Conservation (phyloP, 768 basidiomycete genomes). For the Podaxis mareebaensis region DNA sequence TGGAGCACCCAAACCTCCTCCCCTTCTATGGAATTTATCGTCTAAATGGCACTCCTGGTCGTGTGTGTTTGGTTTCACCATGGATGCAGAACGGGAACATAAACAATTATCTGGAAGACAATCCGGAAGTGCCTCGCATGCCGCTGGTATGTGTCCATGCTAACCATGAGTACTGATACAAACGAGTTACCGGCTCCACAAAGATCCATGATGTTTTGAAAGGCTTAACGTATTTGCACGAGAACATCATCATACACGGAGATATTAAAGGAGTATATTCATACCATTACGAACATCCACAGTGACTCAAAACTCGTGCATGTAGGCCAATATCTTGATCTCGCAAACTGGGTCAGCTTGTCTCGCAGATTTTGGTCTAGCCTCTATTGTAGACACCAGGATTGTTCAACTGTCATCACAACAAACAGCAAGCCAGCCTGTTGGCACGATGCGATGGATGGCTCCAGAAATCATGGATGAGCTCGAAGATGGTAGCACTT, state of each 20-base stretch:
- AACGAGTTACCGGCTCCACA: not conserved
- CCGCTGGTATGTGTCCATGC: not conserved
- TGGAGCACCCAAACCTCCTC: slow-evolving; percentile 13
- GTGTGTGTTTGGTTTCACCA: slow-evolving; percentile 16
- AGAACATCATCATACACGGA: slow-evolving; percentile 18
- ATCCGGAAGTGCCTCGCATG: not conserved
- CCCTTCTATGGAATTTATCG: slow-evolving; percentile 19
- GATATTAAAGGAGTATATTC: slow-evolving; percentile 23
- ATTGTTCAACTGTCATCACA: not conserved
- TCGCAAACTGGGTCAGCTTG: not conserved
- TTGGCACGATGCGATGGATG: not conserved
- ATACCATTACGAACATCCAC: not conserved
- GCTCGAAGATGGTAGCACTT: not conserved
- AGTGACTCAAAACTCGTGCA: not conserved
- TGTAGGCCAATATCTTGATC: not conserved
- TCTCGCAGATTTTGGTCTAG: slow-evolving; percentile 6
- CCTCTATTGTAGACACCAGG: slow-evolving; percentile 1
- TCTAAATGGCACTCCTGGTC: not conserved
- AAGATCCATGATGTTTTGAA: slow-evolving; percentile 18
- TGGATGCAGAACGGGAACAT: slow-evolving; percentile 19
- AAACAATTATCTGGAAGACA: slow-evolving; percentile 6
- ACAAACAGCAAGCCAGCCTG: not conserved
- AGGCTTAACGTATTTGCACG: slow-evolving; percentile 21
- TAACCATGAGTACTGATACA: not conserved
- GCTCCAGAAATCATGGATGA: slow-evolving; percentile 15